Conservation (phyloP, 1,284 basidiomycete species). For the Boletus albobrunnescens region DNA sequence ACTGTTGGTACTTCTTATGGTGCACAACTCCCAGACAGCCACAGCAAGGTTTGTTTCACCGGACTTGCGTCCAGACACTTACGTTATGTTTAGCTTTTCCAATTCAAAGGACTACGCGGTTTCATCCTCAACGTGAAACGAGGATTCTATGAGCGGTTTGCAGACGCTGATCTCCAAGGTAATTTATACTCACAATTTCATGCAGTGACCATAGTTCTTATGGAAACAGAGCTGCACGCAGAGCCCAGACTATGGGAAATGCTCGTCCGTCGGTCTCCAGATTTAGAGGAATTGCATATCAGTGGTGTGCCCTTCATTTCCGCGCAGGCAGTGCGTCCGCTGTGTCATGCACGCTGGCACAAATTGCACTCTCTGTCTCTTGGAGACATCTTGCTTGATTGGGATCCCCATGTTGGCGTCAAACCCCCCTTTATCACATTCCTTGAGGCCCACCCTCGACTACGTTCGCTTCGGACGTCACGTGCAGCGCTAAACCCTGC, state of each 20-base stretch:
- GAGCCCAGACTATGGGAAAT: constrained; percentile 56
- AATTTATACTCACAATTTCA: constrained; percentile 15
- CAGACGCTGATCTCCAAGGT: constrained; percentile 55
- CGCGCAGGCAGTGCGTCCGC: constrained; percentile 35
- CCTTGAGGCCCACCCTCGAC: constrained; percentile 57
- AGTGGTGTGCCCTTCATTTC: constrained; percentile 53
- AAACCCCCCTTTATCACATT: constrained; percentile 59
- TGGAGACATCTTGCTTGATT: constrained; percentile 61
- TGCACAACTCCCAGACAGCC: constrained; percentile 48
- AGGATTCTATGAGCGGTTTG: constrained; percentile 58
- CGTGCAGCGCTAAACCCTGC: constrained; percentile 52
- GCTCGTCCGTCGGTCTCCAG: constrained; percentile 57
- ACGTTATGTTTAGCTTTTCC: constrained; percentile 51
- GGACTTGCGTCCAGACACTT: not conserved
- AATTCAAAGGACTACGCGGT: constrained; percentile 55
- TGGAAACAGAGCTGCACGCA: constrained; percentile 20
- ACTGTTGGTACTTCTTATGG: constrained; percentile 60
- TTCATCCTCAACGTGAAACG: constrained; percentile 57
- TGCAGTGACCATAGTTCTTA: constrained; percentile 2
- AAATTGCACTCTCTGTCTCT: constrained; percentile 51
- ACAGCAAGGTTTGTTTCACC: constrained; percentile 53
- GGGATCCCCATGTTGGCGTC: constrained; percentile 36
- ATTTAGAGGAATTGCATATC: constrained; percentile 58
- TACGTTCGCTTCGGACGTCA: constrained; percentile 53
- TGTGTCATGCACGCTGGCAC: constrained; percentile 57